Evolutionary conservation across 176 grass and related monocot species (phyloP).

Genomic region (Oryza glaberrima): DNA sequence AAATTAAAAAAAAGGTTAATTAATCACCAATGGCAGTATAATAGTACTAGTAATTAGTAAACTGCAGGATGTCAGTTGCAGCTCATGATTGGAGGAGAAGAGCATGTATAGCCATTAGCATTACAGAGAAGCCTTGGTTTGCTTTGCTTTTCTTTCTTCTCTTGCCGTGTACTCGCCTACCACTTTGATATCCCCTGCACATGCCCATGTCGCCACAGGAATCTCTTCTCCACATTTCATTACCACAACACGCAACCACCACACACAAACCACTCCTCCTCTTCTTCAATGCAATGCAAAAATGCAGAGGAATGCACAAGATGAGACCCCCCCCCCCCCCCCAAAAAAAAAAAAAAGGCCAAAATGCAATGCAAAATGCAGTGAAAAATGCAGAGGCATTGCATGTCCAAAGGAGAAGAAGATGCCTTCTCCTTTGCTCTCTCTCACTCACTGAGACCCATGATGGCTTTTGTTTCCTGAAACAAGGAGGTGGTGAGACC

Average conservation of each 20-base stretch:
- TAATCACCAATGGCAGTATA: background rate
- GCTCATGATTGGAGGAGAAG: background rate
- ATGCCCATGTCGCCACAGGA: constrained; percentile 17
- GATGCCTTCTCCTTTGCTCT: background rate
- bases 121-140: background rate
- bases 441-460: background rate
- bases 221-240: background rate
- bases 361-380: no score
- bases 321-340: no score
- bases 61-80: background rate
- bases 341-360: no score
- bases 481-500: constrained; percentile 32
- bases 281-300: background rate
- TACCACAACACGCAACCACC: background rate
- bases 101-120: background rate
- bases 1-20: background rate
- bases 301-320: background rate
- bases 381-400: background rate
- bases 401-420: background rate
- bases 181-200: constrained; percentile 14
- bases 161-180: background rate
- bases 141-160: background rate
- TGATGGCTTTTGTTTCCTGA: constrained; percentile 43
- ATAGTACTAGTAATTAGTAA: background rate
- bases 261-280: background rate